Percentiles rank a stretch among this genome's conserved stretches.
These are phyloP conservation scores for Trichoderma afroharzianum DNA, from an alignment of 2,329 filamentous ascomycete species.

Conservation along the genomic window DNA sequence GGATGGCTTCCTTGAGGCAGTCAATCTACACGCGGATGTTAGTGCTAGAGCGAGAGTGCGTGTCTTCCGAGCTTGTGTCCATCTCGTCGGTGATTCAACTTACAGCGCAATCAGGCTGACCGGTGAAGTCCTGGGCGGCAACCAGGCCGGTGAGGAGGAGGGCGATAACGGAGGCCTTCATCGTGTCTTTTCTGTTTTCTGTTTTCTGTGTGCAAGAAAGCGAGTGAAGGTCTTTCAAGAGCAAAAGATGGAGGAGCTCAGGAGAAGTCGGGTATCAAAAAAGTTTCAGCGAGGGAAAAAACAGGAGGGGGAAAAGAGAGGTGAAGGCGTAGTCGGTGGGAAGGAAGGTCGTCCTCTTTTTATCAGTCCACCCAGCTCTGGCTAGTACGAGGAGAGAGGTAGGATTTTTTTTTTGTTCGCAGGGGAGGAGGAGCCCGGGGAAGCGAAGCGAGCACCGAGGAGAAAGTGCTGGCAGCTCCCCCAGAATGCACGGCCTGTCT, in stretches of 20 bases:
- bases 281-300: not conserved
- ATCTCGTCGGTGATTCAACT: slow-evolving; percentile 20
- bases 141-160: slow-evolving; percentile 35
- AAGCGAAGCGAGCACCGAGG: not conserved
- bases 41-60: not conserved
- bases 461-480: not conserved
- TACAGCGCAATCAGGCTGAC: slow-evolving; percentile 40
- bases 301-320: not conserved
- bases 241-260: not conserved
- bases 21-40: slow-evolving; percentile 22
- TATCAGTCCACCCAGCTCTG: slow-evolving; percentile 1
- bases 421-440: not conserved
- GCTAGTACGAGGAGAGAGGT: not conserved
- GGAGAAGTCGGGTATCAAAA: not conserved
- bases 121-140: slow-evolving; percentile 37
- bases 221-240: not conserved
- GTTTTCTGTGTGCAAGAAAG: not conserved
- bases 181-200: slow-evolving; percentile 22
- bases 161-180: slow-evolving; percentile 39
- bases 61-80: not conserved
- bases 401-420: too few species aligned
- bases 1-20: slow-evolving; percentile 37
- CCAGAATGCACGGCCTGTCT: not conserved
- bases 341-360: slow-evolving; percentile 12
- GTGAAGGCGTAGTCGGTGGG: not conserved